Evolutionary conservation across 1,284 basidiomycete genomes (phyloP).

Genomic region (Apiotrichum siamense): DNA sequence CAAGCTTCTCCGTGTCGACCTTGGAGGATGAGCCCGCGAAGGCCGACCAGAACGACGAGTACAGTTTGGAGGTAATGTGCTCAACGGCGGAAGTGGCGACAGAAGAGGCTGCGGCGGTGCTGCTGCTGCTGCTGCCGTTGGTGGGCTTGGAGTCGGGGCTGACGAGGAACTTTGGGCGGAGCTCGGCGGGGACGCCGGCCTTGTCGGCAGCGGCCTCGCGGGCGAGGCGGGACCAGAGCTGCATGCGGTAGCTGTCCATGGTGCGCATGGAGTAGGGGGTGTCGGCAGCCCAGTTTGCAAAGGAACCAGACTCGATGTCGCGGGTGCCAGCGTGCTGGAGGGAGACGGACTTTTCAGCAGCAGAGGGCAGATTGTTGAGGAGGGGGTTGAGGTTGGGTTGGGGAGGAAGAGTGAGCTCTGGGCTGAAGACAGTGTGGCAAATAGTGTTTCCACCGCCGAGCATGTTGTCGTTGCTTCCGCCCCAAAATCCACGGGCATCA

Average conservation of each 20-base stretch:
- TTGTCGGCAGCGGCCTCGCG: slow-evolving; percentile 44
- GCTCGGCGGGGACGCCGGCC: slow-evolving; percentile 28
- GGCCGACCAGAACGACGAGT: slow-evolving; percentile 48
- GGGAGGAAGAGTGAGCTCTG: slow-evolving; percentile 51
- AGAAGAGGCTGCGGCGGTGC: slow-evolving; percentile 15
- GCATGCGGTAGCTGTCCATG: slow-evolving; percentile 76
- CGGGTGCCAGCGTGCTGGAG: slow-evolving; percentile 29
- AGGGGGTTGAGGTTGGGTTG: slow-evolving; percentile 71
- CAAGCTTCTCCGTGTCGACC: slow-evolving; percentile 46
- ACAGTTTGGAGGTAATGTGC: slow-evolving; percentile 46
- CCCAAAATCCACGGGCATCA: slow-evolving; percentile 63
- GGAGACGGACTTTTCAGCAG: slow-evolving; percentile 3
- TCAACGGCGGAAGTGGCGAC: slow-evolving; percentile 32
- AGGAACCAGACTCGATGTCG: slow-evolving; percentile 57
- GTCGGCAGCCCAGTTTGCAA: slow-evolving; percentile 56
- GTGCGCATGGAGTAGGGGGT: slow-evolving; percentile 76
- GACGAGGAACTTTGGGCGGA: slow-evolving; percentile 46
- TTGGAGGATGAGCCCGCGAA: slow-evolving; percentile 33
- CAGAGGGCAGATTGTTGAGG: slow-evolving; percentile 49
- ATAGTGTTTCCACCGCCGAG: slow-evolving; percentile 66
- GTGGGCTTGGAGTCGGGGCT: slow-evolving; percentile 16
- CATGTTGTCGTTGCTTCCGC: slow-evolving; percentile 47
- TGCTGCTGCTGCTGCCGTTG: too few relatives aligned
- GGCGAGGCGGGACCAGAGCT: slow-evolving; percentile 78
- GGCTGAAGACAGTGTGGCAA: slow-evolving; percentile 76